phyloP scores from a whole-genome alignment of 1,284 basidiomycete species.

The Microbotryum intermedium region DNA sequence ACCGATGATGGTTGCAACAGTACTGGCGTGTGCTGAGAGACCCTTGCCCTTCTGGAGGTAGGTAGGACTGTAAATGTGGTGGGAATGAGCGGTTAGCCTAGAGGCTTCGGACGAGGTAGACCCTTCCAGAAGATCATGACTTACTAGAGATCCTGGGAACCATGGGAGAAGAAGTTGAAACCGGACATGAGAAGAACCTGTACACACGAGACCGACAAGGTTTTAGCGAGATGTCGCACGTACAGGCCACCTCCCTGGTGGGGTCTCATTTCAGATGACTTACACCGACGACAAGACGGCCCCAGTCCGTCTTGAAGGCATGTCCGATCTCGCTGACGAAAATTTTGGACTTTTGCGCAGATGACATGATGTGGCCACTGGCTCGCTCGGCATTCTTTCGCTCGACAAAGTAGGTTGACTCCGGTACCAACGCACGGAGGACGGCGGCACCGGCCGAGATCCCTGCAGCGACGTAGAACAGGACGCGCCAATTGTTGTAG shows the following conservation, averaged over 20 bases:
- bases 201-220: not conserved
- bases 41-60: constrained; percentile 52
- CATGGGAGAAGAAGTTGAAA: constrained; percentile 89
- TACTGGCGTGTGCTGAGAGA: constrained; percentile 51
- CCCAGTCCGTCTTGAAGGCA: constrained; percentile 80
- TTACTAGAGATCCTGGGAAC: constrained; percentile 50
- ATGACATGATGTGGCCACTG: constrained; percentile 38
- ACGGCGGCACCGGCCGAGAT: constrained; percentile 64
- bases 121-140: not conserved
- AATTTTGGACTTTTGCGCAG: constrained; percentile 52
- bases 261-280: not conserved
- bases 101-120: constrained; percentile 8
- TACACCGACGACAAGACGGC: constrained; percentile 70
- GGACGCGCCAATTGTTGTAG: constrained; percentile 42
- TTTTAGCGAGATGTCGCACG: not conserved
- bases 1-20: constrained; percentile 82
- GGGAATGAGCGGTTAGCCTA: not conserved
- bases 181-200: constrained; percentile 43
- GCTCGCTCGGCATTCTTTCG: constrained; percentile 40
- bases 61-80: constrained; percentile 48
- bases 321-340: constrained; percentile 61
- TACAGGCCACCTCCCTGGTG: too few relatives aligned
- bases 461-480: constrained; percentile 44
- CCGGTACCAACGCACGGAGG: constrained; percentile 66
- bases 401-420: constrained; percentile 61